These are phyloP conservation scores for Neofusicoccum parvum DNA, from an alignment of 2,329 filamentous ascomycete species.

Conservation along the genomic window DNA sequence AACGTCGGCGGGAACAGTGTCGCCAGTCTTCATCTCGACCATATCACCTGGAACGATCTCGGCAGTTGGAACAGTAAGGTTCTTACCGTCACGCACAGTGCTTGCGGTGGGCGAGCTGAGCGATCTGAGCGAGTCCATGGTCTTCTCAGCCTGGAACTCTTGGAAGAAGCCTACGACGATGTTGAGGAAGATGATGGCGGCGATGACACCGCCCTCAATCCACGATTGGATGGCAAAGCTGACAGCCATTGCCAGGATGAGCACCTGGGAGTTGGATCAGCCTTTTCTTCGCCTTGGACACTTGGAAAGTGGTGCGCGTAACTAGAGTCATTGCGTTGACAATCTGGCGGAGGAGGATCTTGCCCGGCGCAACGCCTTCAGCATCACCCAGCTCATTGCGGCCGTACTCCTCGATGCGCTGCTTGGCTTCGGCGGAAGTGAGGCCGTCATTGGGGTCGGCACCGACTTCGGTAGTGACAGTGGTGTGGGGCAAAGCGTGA, in stretches of 20 bases:
- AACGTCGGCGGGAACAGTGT: conserved; percentile 71
- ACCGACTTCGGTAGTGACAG: conserved; percentile 58
- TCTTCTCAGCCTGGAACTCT: conserved; percentile 52
- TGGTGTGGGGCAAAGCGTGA: conserved; percentile 60
- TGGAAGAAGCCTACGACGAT: conserved; percentile 50
- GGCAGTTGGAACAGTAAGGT: conserved; percentile 55
- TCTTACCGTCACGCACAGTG: conserved; percentile 56
- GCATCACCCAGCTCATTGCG: conserved; percentile 71
- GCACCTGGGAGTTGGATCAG: conserved; percentile 31
- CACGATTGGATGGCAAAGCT: conserved; percentile 50
- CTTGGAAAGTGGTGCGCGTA: conserved; percentile 24
- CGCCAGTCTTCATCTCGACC: conserved; percentile 63
- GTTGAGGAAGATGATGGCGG: conserved; percentile 49
- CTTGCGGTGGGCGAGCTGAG: conserved; percentile 50
- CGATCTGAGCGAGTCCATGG: conserved; percentile 51
- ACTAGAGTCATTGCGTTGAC: conserved; percentile 78
- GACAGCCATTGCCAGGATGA: conserved; percentile 53
- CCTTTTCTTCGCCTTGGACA: conserved; percentile 5
- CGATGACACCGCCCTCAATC: conserved; percentile 53
- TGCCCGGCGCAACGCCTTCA: conserved; percentile 68
- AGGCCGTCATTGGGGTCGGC: conserved; percentile 70
- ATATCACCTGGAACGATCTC: conserved; percentile 69
- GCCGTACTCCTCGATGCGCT: conserved; percentile 63
- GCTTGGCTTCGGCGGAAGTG: conserved; percentile 59
- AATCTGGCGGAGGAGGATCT: conserved; percentile 71